phyloP scores from a whole-genome alignment of 1,284 basidiomycete genomes.

The Agaricales sp. region DNA sequence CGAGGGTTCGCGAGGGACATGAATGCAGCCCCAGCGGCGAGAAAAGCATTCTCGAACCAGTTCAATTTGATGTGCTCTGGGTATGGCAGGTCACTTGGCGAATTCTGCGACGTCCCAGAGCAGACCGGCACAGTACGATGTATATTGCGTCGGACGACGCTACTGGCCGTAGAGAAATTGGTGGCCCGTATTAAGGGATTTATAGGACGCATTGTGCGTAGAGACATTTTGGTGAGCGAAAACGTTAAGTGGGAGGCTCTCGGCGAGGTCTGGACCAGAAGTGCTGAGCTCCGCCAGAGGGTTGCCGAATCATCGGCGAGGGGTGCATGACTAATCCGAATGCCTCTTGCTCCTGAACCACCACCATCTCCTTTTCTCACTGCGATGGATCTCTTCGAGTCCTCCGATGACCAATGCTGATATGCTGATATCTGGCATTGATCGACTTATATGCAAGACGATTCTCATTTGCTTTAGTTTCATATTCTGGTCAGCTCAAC shows the following conservation, averaged over 20 bases:
- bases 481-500: too few species aligned
- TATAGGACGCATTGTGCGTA: background rate
- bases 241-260: too few species aligned
- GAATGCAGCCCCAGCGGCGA: slow-evolving; percentile 80
- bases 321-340: background rate
- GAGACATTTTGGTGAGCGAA: background rate
- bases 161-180: background rate
- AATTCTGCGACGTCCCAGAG: background rate
- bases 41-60: slow-evolving; percentile 73
- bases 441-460: too few species aligned
- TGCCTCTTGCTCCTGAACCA: background rate
- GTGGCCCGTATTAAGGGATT: background rate
- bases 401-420: background rate
- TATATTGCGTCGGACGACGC: background rate
- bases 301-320: background rate
- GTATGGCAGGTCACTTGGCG: slow-evolving; percentile 24
- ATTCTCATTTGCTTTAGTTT: too few species aligned
- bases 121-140: background rate
- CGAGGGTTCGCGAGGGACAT: slow-evolving; percentile 78
- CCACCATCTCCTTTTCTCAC: slow-evolving; percentile 1
- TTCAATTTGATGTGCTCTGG: slow-evolving; percentile 79
- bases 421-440: too few species aligned
- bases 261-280: too few species aligned
- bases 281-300: too few species aligned
- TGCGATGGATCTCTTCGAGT: background rate